Base-by-base conservation (phyloP, 352 stramenopile species). In the Phytophthora syringae region DNA sequence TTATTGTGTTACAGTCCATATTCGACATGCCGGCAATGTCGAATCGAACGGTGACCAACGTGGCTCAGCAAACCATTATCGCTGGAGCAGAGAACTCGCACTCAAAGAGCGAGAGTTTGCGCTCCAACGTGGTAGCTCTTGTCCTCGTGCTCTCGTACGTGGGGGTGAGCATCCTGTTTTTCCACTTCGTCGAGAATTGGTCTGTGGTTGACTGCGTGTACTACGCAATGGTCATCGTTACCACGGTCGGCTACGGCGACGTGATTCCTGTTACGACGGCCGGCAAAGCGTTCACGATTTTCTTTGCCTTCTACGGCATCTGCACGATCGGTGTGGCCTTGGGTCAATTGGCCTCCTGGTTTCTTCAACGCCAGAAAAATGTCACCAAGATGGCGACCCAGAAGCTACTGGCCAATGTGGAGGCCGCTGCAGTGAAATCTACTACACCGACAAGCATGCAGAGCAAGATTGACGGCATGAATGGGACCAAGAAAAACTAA, bases 221-320 rank as follows among this genome's bases (percentile, higher is more conserved):
- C 64, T 98, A 95, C 74, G 79, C 82, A 27, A 92, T 97, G 69
- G 91, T 97, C 9, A 97, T 95, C 37, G 76, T 98, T n/a, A 98
- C 93, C 7, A 97, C 87, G 1, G 88, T 97, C 28, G 92, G 90
- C 5, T 98, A 96, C 62, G 90, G 86, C 18, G 90, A 97, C 64
- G 77, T 96, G 15, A 63, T 72, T 15, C 88, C 92, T 3, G 47
- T 76, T 12, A 88, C 74, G 21, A 73, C 56, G 1, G 57, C 65
- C 0, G 84, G 87, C 21, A 93, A 89, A 54, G 70, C 91, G 7
- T 96, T 97, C 52, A 90, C 83, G 30, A 89, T 98, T 42, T 80
- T 98, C 60, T 97, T 86, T n/a, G 74, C 78, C 7, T 88, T 90
- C 67, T 90, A 90, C 60, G 82, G 82, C 39, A 90, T 90, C 37